Base-by-base conservation (phyloP, 768 basidiomycete genomes). In the Leucocoprinus birnbaumii region DNA sequence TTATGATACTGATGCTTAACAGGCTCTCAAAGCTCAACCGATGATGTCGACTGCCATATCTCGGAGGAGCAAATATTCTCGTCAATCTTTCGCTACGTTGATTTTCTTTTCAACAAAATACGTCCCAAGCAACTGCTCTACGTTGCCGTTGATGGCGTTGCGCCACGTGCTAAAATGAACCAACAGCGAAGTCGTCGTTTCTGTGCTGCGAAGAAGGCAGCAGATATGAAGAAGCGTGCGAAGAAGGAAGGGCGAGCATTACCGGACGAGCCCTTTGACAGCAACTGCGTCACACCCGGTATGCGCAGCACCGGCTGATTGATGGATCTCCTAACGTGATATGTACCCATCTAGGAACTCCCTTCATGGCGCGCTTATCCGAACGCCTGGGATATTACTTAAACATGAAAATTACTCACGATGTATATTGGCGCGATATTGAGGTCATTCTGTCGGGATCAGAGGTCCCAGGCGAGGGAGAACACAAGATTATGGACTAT, bases 401-500 rank as follows among this genome's bases (percentile, higher is more conserved):
- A 60, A 94, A 94, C 72, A 98, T 98, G 82, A 96, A 98, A 79
- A 96, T 98, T 27, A 83, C 87, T 0, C 97, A 99, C 67, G 97
- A 99, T 70, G 83, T 97, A 2, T 87, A 94, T 68, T 99, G 97
- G 97, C 78, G 91, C 56, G 82, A 87, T 53, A 84, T 98, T 38
- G 79, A 94, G 64, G 94, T 98, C 19, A 90, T 99, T 37, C 77
- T 99, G 34, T 96, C 93, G 25, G 97, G 97, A 9, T 94, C 98
- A 68, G 96, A 99, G 63, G 95, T 98, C 2, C 97, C 97, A 0
- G 97, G 97, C 61, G 97, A 99, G 71, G 97, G 97, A 57, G 97
- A 99, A 68, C 97, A 99, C 82, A 99, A 99, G 78, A 95, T 99
- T 61, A 98, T 98, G 90, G 97, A 98, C 68, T 99, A 95, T 71